A percentile compares a stretch with the other conserved stretches of the same genome.
Evolutionary conservation across 345 rosid species (phyloP).

Genomic region (Dimocarpus longan): DNA sequence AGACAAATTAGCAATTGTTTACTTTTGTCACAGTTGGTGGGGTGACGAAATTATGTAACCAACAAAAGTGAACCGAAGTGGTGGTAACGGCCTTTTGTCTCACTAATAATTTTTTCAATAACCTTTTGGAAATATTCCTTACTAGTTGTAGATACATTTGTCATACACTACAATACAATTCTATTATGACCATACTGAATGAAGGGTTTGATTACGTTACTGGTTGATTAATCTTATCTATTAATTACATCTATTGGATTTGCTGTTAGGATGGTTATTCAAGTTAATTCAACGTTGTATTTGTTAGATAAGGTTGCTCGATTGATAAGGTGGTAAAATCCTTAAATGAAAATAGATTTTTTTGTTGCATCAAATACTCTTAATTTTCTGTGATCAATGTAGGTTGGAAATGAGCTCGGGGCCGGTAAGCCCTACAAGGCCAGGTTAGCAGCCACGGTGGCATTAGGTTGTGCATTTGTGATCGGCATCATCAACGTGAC

Average conservation of each 20-base stretch:
- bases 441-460: slow-evolving; percentile 77
- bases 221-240: no score
- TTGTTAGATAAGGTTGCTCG: no score
- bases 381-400: slow-evolving; percentile 11
- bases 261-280: no score
- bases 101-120: not conserved
- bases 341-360: no score
- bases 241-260: no score
- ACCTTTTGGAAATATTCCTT: not conserved
- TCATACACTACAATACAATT: not conserved
- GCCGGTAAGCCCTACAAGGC: slow-evolving; percentile 91
- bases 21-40: slow-evolving; percentile 19
- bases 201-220: not conserved
- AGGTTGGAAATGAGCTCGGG: slow-evolving; percentile 99
- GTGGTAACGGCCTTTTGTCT: not conserved
- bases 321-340: no score
- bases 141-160: not conserved
- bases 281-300: no score
- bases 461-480: slow-evolving; percentile 77
- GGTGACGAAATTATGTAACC: slow-evolving; percentile 23
- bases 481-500: slow-evolving; percentile 71
- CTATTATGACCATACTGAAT: no score
- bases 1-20: slow-evolving; percentile 22
- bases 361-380: no score
- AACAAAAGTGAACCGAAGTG: slow-evolving; percentile 24